Percentiles rank a stretch among this genome's conserved stretches.
phyloP scores from a whole-genome alignment of 805 yeast genomes.

The Pichia manshurica region DNA sequence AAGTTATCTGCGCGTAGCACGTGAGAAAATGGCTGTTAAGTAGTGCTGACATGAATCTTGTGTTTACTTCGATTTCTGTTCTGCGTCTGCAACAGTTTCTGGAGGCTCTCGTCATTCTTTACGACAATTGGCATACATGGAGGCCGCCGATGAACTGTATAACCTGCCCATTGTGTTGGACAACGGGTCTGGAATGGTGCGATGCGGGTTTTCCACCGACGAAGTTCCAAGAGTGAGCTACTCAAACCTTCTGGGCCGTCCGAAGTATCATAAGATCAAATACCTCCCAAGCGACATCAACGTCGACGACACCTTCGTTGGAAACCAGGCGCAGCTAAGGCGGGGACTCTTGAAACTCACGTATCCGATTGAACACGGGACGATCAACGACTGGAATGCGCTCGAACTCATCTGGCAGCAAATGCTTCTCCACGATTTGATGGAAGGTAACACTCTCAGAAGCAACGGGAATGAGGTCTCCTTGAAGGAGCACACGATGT shows the following conservation, averaged over 20 bases:
- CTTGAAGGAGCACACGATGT: constrained; percentile 75
- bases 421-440: constrained; percentile 43
- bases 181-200: constrained; percentile 78
- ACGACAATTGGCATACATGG: neutral
- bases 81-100: neutral
- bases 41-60: neutral
- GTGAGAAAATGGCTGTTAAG: too few relatives aligned
- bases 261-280: constrained; percentile 69
- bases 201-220: constrained; percentile 92
- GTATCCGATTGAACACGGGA: constrained; percentile 77
- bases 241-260: constrained; percentile 67
- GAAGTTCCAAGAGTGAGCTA: constrained; percentile 66
- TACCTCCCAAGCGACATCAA: constrained; percentile 56
- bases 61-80: constrained; percentile 1
- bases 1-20: too few relatives aligned
- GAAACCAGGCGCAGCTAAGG: constrained; percentile 64
- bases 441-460: constrained; percentile 26
- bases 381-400: constrained; percentile 76
- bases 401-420: constrained; percentile 80
- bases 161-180: constrained; percentile 77
- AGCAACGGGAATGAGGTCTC: constrained; percentile 35
- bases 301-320: constrained; percentile 61
- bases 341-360: constrained; percentile 69
- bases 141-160: constrained; percentile 28
- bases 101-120: neutral